Base-by-base conservation (phyloP, 805 yeast genomes). In the Hanseniaspora hatyaiensis region DNA sequence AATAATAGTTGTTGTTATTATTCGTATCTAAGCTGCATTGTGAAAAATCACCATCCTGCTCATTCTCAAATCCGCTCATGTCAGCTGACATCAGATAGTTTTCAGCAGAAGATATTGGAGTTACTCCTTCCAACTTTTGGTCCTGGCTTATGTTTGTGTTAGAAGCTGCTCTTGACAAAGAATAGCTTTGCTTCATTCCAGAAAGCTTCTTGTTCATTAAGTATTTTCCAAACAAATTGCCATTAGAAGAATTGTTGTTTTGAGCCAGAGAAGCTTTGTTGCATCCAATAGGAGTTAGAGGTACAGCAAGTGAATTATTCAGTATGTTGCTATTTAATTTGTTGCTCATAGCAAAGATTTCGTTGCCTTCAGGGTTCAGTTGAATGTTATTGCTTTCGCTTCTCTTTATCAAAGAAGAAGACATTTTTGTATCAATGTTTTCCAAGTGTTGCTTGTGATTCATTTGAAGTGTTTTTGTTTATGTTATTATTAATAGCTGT, bases 251-350 rank as follows among this genome's bases (percentile, higher is more conserved):
- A 13, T 20, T 45, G 42, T 18, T 31, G 9, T 12, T 36, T 16
- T 36, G 20, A 18, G 18, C 13, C 24, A 45, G 20, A 23, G 20
- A 18, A 19, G 34, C 16, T 31, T 45, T 45, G 42, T 45, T 45
- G n/a, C 49, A 45, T 4, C 49, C 49, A 37, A 45, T 45, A 15
- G 49, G 49, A 18, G 49, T 45, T 23, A 45, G 24, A 15, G 49
- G 49, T 16, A 18, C 49, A 30, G 33, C 49, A 16, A 45, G 23
- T 11, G 49, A 30, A 29, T 26, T 37, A 24, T 22, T 31, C n/a
- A 30, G 28, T 23, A n/a, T n/a, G n/a, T n/a, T n/a, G n/a, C n/a
- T n/a, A n/a, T n/a, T n/a, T n/a, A n/a, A n/a, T n/a, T 40, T 36
- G 15, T 37, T 37, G 15, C 31, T 37, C 40, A 37, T 37, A 19